A percentile compares a stretch with the other conserved stretches of the same genome.
Evolutionary conservation across 257 asterid species (phyloP).

Genomic region (Ehretia macrophylla): DNA sequence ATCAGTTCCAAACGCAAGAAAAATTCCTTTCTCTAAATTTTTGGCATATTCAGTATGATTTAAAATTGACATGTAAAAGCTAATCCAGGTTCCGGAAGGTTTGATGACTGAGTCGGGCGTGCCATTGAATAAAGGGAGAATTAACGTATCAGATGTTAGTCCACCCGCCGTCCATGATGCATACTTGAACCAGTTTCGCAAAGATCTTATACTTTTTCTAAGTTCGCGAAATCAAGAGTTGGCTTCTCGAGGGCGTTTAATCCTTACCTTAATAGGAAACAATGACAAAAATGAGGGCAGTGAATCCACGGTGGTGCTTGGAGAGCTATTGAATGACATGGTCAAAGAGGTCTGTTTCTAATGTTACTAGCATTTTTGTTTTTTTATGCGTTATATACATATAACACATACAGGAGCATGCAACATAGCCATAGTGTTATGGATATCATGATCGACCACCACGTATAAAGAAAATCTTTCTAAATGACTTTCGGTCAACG

Average conservation of each 20-base stretch:
- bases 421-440: too few relatives aligned
- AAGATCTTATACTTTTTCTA: constrained; percentile 11
- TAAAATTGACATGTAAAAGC: too few relatives aligned
- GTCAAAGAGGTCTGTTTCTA: too few relatives aligned
- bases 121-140: constrained; percentile 12
- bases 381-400: too few relatives aligned
- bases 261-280: constrained; percentile 7
- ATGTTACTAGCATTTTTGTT: too few relatives aligned
- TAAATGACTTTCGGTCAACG: too few relatives aligned
- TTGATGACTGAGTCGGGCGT: constrained; percentile 2
- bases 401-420: too few relatives aligned
- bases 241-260: background rate
- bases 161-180: constrained; percentile 5
- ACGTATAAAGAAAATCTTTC: too few relatives aligned
- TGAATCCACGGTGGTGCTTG: background rate
- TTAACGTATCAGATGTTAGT: constrained; percentile 5
- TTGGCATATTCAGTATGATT: too few relatives aligned
- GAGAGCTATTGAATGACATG: constrained; percentile 4
- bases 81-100: background rate
- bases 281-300: constrained; percentile 4
- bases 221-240: constrained; percentile 8
- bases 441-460: too few relatives aligned
- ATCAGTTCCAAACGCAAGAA: too few relatives aligned
- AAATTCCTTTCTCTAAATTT: too few relatives aligned
- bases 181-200: constrained; percentile 10